Evolutionary conservation across 495 filamentous ascomycete genomes (phyloP).

Genomic region (Immersiella caudata): DNA sequence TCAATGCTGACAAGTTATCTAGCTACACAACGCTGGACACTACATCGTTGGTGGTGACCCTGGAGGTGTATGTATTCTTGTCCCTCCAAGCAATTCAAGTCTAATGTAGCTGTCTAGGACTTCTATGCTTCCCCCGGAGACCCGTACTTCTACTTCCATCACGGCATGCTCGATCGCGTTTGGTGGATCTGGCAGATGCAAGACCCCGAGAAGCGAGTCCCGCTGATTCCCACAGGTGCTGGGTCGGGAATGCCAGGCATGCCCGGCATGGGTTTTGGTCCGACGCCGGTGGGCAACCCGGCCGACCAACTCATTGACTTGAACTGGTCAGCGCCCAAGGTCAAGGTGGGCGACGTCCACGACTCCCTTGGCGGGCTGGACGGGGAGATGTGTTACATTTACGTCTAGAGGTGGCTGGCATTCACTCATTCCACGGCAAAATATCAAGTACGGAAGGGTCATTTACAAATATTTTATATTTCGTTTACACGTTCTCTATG

Average conservation of each 20-base stretch:
- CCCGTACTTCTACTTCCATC: background rate
- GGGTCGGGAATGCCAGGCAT: background rate
- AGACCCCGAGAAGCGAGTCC: background rate
- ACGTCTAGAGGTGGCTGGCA: background rate
- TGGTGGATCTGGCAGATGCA: background rate
- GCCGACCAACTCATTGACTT: background rate
- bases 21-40: background rate
- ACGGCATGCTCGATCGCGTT: background rate
- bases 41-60: background rate
- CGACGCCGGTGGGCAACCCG: background rate
- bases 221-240: background rate
- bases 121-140: background rate
- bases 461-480: no score
- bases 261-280: background rate
- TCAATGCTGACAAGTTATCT: background rate
- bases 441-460: no score
- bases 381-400: conserved; percentile 7
- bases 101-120: background rate
- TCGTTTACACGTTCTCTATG: no score
- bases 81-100: no score
- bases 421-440: background rate
- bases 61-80: background rate
- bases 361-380: conserved; percentile 7
- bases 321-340: background rate
- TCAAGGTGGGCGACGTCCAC: background rate